These are phyloP conservation scores for Brassica juncea DNA, from an alignment of 345 rosid genomes.

Conservation along the genomic window DNA sequence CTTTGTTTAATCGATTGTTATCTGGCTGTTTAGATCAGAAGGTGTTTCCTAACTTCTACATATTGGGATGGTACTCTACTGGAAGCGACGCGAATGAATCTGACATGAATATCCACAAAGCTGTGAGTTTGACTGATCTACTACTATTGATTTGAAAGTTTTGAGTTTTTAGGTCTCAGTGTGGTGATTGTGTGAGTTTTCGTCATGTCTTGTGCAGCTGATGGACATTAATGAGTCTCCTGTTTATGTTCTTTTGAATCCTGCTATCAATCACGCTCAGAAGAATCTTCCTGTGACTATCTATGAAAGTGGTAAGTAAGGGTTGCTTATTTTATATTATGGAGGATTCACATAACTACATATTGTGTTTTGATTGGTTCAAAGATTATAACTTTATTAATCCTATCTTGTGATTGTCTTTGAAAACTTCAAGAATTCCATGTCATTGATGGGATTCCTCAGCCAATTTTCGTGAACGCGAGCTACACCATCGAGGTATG, in stretches of 20 bases:
- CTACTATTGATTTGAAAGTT: not conserved
- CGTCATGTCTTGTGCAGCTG: conserved; percentile 52
- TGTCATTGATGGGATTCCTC: conserved; percentile 95
- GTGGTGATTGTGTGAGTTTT: conserved; percentile 22
- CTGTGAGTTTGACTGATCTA: conserved; percentile 49
- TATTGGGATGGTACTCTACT: conserved; percentile 95
- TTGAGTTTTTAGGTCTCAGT: not conserved
- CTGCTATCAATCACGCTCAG: conserved; percentile 79
- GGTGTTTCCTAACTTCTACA: conserved; percentile 85
- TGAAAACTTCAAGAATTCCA: conserved; percentile 64
- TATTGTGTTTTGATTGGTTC: conserved; percentile 6
- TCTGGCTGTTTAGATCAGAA: conserved; percentile 60
- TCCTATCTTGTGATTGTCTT: conserved; percentile 23
- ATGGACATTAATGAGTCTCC: conserved; percentile 99
- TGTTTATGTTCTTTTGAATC: conserved; percentile 85
- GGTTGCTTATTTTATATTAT: not conserved
- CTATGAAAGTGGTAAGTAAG: conserved; percentile 73
- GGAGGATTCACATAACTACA: not conserved
- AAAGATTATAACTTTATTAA: conserved; percentile 6
- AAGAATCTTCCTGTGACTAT: conserved; percentile 94
- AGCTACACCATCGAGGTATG: conserved; percentile 94
- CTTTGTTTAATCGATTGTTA: not conserved
- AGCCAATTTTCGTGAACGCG: conserved; percentile 80
- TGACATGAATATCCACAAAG: conserved; percentile 91
- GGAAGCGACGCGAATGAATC: conserved; percentile 88